Evolutionary conservation across 148 eudicot species (phyloP).

Genomic region (Dysphania ambrosioides): DNA sequence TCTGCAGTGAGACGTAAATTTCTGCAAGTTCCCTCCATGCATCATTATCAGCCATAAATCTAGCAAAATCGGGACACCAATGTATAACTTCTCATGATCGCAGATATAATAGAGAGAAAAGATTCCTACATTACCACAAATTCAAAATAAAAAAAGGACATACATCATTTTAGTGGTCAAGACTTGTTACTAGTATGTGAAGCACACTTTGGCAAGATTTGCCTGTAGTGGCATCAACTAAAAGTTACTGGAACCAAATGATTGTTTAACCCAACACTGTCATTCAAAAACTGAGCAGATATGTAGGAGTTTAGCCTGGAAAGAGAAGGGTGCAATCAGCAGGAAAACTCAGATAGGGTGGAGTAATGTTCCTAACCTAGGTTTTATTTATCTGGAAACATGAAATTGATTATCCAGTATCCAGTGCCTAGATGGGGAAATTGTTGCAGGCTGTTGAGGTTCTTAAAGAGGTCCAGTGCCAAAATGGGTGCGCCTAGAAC

Average conservation of each 20-base stretch:
- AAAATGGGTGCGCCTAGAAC: background rate
- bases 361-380: no score
- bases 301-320: no score
- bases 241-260: background rate
- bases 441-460: no score
- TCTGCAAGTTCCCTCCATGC: slow-evolving; percentile 99
- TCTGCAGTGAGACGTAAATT: slow-evolving; percentile 82
- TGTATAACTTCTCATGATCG: background rate
- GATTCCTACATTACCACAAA: background rate
- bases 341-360: no score
- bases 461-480: background rate
- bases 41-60: slow-evolving; percentile 99
- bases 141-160: background rate
- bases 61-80: slow-evolving; percentile 28
- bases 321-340: no score
- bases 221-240: background rate
- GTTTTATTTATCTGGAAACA: no score
- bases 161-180: background rate
- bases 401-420: no score
- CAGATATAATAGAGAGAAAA: background rate
- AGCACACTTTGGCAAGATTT: background rate
- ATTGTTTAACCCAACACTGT: background rate
- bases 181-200: background rate
- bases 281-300: background rate
- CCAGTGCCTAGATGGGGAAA: no score